These are phyloP conservation scores for Panellus pusillus DNA, from an alignment of 768 basidiomycete species.

Conservation along the genomic window DNA sequence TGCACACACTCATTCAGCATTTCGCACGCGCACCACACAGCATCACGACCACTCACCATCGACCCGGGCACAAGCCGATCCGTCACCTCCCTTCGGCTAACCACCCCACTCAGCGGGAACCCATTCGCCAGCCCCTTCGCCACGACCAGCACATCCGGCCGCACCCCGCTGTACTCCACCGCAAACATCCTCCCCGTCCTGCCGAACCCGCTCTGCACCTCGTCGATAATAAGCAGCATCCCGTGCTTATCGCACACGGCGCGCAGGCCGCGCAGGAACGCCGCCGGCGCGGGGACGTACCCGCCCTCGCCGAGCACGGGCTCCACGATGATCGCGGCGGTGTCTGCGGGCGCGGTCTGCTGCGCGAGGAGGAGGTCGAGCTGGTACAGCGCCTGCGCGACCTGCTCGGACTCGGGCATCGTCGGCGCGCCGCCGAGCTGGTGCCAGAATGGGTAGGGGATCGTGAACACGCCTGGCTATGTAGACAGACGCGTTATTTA, in stretches of 20 bases:
- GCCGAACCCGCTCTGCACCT: slow-evolving; percentile 90
- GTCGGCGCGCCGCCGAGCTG: slow-evolving; percentile 60
- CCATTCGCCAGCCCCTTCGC: slow-evolving; percentile 95
- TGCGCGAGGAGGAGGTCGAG: slow-evolving; percentile 75
- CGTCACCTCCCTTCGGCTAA: slow-evolving; percentile 78
- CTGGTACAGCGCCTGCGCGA: slow-evolving; percentile 70
- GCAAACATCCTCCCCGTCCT: slow-evolving; percentile 82
- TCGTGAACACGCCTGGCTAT: slow-evolving; percentile 80
- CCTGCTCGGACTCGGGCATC: slow-evolving; percentile 58
- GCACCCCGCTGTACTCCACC: slow-evolving; percentile 81
- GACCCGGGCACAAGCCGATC: slow-evolving; percentile 78
- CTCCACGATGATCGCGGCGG: slow-evolving; percentile 92
- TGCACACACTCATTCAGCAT: slow-evolving; percentile 25
- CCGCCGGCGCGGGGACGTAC: slow-evolving; percentile 83
- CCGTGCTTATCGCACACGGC: slow-evolving; percentile 84
- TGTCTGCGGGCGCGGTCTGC: slow-evolving; percentile 80
- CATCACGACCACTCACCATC: slow-evolving; percentile 72
- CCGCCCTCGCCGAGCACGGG: slow-evolving; percentile 95
- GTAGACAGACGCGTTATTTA: slow-evolving; percentile 4
- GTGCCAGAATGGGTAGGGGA: slow-evolving; percentile 94
- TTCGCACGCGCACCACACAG: not conserved
- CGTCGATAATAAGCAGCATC: slow-evolving; percentile 82
- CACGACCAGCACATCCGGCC: slow-evolving; percentile 84
- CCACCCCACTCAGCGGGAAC: slow-evolving; percentile 88
- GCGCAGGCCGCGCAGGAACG: slow-evolving; percentile 79